phyloP scores from a whole-genome alignment of 2,329 filamentous ascomycete genomes.

The Cytospora piceae region DNA sequence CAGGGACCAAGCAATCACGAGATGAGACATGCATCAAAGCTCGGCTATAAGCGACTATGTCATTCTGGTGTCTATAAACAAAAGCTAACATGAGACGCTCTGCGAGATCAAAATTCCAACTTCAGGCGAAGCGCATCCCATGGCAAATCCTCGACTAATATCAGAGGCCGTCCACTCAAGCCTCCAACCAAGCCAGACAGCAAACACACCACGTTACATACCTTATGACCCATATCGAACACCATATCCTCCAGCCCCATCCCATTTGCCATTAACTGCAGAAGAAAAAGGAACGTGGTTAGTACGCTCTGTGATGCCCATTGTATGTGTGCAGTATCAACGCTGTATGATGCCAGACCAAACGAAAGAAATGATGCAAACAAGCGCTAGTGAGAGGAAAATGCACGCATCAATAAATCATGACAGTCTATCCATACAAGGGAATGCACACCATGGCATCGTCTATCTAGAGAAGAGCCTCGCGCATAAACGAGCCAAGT shows the following conservation, averaged over 20 bases:
- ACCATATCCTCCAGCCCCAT: background rate
- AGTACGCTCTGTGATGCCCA: background rate
- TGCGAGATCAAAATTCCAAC: slow-evolving; percentile 1
- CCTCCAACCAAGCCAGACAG: background rate
- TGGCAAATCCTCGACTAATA: slow-evolving; percentile 6
- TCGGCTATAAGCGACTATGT: slow-evolving; percentile 1
- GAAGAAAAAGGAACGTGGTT: background rate
- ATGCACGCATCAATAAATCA: background rate
- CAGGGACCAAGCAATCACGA: too few species aligned
- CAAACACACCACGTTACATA: background rate
- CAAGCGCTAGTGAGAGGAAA: background rate
- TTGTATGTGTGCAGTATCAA: background rate
- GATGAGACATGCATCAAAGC: background rate
- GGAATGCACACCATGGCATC: too few species aligned
- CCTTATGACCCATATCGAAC: background rate
- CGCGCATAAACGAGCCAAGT: slow-evolving; percentile 41
- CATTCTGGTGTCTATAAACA: slow-evolving; percentile 20
- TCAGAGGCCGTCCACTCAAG: background rate
- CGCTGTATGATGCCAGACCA: slow-evolving; percentile 1
- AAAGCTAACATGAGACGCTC: slow-evolving; percentile 12
- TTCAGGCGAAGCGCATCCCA: slow-evolving; percentile 5
- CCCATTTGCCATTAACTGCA: background rate
- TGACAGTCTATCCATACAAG: slow-evolving; percentile 2
- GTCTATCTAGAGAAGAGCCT: slow-evolving; percentile 38
- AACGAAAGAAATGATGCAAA: background rate